A percentile compares a stretch with the other conserved stretches of the same genome.
Conservation (phyloP, 1,139 yeast species). For the Pichia terricola region DNA sequence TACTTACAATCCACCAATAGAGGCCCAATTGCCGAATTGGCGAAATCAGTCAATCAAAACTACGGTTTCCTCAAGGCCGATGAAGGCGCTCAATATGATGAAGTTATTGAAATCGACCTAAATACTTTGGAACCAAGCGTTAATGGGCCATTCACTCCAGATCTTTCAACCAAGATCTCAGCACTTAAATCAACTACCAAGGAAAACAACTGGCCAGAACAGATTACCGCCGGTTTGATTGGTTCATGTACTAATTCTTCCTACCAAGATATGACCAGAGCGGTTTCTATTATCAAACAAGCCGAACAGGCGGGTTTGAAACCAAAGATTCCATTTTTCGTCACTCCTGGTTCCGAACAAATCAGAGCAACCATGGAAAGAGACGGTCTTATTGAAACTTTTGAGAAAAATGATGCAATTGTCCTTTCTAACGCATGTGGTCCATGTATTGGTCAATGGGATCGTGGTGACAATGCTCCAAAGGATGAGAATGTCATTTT, state of each 20-base stretch:
- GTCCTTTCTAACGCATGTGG: constrained; percentile 98
- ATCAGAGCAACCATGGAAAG: constrained; percentile 94
- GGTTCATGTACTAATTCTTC: constrained; percentile 98
- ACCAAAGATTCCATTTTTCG: constrained; percentile 86
- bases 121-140: constrained; percentile 75
- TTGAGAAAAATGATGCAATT: constrained; percentile 77
- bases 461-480: constrained; percentile 53
- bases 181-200: constrained; percentile 54
- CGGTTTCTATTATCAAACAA: constrained; percentile 76
- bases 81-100: constrained; percentile 73
- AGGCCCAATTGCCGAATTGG: constrained; percentile 71
- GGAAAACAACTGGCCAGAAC: constrained; percentile 71
- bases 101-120: constrained; percentile 71
- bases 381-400: constrained; percentile 77
- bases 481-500: constrained; percentile 78
- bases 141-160: constrained; percentile 95
- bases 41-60: constrained; percentile 53
- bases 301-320: constrained; percentile 80
- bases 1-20: constrained; percentile 78
- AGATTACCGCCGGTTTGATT: constrained; percentile 81
- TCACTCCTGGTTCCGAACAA: constrained; percentile 98
- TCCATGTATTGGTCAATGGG: constrained; percentile 99
- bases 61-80: constrained; percentile 68
- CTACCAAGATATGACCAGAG: constrained; percentile 95
- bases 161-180: constrained; percentile 79